Conservation (phyloP, 305 asterid genomes). For the Rubia peregrina region DNA sequence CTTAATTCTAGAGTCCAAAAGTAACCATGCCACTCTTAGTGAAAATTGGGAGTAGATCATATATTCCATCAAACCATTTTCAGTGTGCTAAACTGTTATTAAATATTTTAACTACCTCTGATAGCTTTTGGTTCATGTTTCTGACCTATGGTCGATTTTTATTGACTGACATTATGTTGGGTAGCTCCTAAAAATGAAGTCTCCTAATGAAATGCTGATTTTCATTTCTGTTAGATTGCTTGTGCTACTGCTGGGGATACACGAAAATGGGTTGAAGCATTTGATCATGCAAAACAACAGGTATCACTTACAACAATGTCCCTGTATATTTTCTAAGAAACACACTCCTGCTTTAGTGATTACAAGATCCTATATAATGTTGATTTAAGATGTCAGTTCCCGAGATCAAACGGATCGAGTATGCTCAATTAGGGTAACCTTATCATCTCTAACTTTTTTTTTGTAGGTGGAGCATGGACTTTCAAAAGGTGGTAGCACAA, state of each 20-base stretch:
- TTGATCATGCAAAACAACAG: constrained; percentile 94
- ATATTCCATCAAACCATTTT: too few species aligned
- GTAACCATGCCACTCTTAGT: too few species aligned
- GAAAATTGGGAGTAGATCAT: too few species aligned
- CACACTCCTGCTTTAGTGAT: background rate
- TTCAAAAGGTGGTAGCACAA: constrained; percentile 53
- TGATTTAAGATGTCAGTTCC: background rate
- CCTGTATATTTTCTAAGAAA: background rate
- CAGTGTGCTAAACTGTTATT: too few species aligned
- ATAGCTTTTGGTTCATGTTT: background rate
- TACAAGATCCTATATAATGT: background rate
- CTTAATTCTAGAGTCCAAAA: too few species aligned
- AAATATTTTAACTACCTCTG: background rate
- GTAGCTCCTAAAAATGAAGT: constrained; percentile 3
- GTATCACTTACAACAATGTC: constrained; percentile 28
- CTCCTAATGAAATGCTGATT: constrained; percentile 22
- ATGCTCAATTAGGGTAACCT: constrained; percentile 3
- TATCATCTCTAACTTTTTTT: constrained; percentile 24
- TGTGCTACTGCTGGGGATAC: constrained; percentile 81
- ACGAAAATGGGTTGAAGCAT: constrained; percentile 94
- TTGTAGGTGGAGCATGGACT: constrained; percentile 69
- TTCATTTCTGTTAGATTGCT: constrained; percentile 77
- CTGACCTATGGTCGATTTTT: background rate
- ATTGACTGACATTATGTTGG: background rate
- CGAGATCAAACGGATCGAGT: constrained; percentile 7